phyloP scores from a whole-genome alignment of 2,329 filamentous ascomycete genomes.

The Fusarium pininemorale region DNA sequence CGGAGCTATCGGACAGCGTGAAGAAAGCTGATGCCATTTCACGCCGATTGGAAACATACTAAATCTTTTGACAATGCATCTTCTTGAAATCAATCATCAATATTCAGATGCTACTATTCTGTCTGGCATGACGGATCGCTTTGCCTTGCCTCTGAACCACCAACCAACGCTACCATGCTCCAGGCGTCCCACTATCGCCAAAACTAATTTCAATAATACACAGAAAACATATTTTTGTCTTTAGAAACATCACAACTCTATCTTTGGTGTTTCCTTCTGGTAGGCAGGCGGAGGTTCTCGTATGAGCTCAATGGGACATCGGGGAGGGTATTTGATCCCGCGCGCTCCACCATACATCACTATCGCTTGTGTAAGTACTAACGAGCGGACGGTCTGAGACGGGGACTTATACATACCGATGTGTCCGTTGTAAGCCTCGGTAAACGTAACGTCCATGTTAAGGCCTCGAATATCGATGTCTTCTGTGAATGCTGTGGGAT shows the following conservation, averaged over 20 bases:
- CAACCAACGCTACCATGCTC: constrained; percentile 11
- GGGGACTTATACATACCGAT: constrained; percentile 43
- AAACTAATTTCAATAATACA: constrained; percentile 10
- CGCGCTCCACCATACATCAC: constrained; percentile 49
- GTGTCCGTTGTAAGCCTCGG: constrained; percentile 50
- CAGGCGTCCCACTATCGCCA: constrained; percentile 1
- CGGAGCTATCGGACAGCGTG: constrained; percentile 65
- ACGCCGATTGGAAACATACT: neutral
- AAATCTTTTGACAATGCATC: neutral
- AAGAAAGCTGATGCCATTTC: constrained; percentile 37
- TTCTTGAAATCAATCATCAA: neutral
- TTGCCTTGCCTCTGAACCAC: constrained; percentile 1
- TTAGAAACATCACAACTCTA: neutral
- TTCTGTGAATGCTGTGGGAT: constrained; percentile 52
- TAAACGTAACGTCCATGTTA: constrained; percentile 48
- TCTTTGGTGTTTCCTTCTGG: constrained; percentile 35
- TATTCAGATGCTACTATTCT: constrained; percentile 3
- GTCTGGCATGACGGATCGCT: neutral
- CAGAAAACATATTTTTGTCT: neutral
- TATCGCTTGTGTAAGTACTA: constrained; percentile 22
- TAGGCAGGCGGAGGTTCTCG: constrained; percentile 51
- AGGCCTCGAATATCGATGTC: constrained; percentile 47
- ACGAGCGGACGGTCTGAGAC: neutral
- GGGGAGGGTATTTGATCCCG: constrained; percentile 44
- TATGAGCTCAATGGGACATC: constrained; percentile 51